Evolutionary conservation across 2,329 filamentous ascomycete genomes (phyloP), one percentile per base, ranked within the genome.

Genomic region (Penicillium sp.): DNA sequence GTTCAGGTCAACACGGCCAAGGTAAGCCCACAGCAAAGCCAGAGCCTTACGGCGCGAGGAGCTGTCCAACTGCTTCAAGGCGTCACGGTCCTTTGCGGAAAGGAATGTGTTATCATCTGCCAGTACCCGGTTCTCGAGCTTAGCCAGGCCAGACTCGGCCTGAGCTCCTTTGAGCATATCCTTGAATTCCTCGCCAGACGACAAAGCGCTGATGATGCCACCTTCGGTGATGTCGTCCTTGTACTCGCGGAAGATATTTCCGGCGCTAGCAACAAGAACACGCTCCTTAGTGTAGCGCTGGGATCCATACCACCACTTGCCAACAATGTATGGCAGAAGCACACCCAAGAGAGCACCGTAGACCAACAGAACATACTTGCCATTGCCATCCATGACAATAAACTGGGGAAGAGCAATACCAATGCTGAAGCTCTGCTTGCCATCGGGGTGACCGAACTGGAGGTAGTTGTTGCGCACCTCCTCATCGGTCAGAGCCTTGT

Each of bases 281-380:
- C 90, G 91, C 75, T 99, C 95, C 77, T 93, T 95, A 36, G 94
- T 97, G 75, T 90, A 85, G 66, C 88, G 85, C 74, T 96, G 93
- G 32, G 91, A 95, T 56, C 95, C 94, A 71, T 99, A 99, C 94
- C 94, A 99, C 94, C 94, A 99, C 55, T 89, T 92, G 45, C 94
- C 94, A 52, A 99, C 93, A 45, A 94, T 80, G 72, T 95, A 99
- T 3, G 94, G 94, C 48, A 99, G 80, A 56, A 97, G 79, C 57
- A 97, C 90, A 51, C 93, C 94, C 48, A 99, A 86, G 38, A 97
- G 82, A 32, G 88, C 75, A 36, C 91, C 92, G 73, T 99, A 99
- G 59, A 97, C 83, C 53, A 97, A 80, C 56, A 99, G 81, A 50
- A 99, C 89, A 69, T 95, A 97, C 79, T 97, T 97, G 62, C 92